Evolutionary conservation across 2,329 filamentous ascomycete species (phyloP).

Genomic region (Phaeosphaeria sp.): DNA sequence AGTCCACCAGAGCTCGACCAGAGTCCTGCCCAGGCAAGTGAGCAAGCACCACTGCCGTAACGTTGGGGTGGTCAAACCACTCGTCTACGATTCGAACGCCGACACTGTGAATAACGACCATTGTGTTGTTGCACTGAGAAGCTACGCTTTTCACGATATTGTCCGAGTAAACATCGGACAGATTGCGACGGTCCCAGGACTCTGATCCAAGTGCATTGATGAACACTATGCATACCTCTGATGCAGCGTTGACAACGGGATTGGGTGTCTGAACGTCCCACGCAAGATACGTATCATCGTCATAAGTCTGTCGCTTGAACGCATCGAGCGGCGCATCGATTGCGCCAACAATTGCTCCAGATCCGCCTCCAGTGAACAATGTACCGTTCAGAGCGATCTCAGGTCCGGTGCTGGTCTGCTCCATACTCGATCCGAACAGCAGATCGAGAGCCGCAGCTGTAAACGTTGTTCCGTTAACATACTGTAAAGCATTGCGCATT

Average conservation of each 20-base stretch:
- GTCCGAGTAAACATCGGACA: background rate
- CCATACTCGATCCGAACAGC: conserved; percentile 1
- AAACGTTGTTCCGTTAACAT: background rate
- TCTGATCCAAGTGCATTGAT: conserved; percentile 15
- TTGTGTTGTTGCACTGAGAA: conserved; percentile 54
- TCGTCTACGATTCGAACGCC: conserved; percentile 79
- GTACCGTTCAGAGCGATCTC: background rate
- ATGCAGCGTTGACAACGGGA: conserved; percentile 14
- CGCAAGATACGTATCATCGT: conserved; percentile 28
- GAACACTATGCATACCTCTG: conserved; percentile 26
- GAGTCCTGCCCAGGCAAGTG: conserved; percentile 82
- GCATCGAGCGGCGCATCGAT: conserved; percentile 40
- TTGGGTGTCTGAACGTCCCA: conserved; percentile 30
- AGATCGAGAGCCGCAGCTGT: background rate
- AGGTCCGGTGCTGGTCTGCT: background rate
- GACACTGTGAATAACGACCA: conserved; percentile 52
- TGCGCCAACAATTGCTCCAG: conserved; percentile 1
- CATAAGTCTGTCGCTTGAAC: conserved; percentile 38
- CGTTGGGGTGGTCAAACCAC: conserved; percentile 76
- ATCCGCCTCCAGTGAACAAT: conserved; percentile 3
- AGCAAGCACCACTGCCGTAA: conserved; percentile 81
- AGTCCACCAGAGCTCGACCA: conserved; percentile 75
- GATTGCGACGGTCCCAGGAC: conserved; percentile 4
- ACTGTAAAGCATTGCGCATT: conserved; percentile 2
- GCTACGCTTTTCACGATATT: conserved; percentile 52